Conservation (phyloP, 495 filamentous ascomycete species). For the Penicillium fimorum region DNA sequence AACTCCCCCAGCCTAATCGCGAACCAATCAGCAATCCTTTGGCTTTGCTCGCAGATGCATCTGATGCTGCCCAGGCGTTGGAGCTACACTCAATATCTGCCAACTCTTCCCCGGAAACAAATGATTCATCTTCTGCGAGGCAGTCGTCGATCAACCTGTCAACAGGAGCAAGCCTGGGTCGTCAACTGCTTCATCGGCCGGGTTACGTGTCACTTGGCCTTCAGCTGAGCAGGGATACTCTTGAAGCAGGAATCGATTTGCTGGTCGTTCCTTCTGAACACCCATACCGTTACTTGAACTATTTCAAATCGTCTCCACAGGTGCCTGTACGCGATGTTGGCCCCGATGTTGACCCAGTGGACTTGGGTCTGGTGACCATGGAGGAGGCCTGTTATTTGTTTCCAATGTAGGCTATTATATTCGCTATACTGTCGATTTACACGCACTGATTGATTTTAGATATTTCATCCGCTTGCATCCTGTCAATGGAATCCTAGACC, state of each 20-base stretch:
- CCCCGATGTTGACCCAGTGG: slow-evolving; percentile 60
- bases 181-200: slow-evolving; percentile 15
- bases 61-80: slow-evolving; percentile 20
- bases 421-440: not conserved
- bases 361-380: slow-evolving; percentile 56
- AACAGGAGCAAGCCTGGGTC: slow-evolving; percentile 1
- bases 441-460: slow-evolving; percentile 26
- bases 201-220: slow-evolving; percentile 28
- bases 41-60: slow-evolving; percentile 26
- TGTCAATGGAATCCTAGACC: slow-evolving; percentile 64
- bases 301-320: slow-evolving; percentile 16
- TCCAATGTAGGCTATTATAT: slow-evolving; percentile 44
- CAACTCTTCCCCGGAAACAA: not conserved
- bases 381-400: slow-evolving; percentile 57
- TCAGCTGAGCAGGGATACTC: slow-evolving; percentile 13
- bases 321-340: slow-evolving; percentile 43
- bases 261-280: slow-evolving; percentile 6
- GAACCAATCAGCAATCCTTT: slow-evolving; percentile 30
- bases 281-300: slow-evolving; percentile 17
- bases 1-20: not conserved
- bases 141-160: not conserved
- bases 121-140: not conserved
- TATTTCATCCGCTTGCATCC: slow-evolving; percentile 63
- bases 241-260: slow-evolving; percentile 19
- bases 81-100: slow-evolving; percentile 2